Percentiles rank a stretch among this genome's conserved stretches.
Evolutionary conservation across 768 basidiomycete species (phyloP).

Genomic region (Leccinum subtestaceum): DNA sequence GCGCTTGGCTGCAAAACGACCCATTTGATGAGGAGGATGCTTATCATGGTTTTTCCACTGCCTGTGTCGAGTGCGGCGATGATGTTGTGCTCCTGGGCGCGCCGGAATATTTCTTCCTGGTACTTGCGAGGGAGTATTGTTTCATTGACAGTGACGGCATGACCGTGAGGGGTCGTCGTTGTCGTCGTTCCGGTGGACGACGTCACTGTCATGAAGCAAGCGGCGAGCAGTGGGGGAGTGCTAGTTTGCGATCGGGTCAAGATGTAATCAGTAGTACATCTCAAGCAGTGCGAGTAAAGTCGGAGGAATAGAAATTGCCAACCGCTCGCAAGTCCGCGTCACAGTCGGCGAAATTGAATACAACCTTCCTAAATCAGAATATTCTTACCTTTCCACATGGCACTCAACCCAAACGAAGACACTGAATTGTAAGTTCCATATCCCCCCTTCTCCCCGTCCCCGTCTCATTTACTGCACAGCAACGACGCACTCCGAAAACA

Average conservation of each 20-base stretch:
- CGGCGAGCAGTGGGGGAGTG: slow-evolving; percentile 5
- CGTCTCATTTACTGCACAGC: slow-evolving; percentile 40
- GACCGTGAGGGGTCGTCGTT: slow-evolving; percentile 25
- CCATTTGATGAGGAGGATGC: slow-evolving; percentile 71
- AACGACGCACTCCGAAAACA: slow-evolving; percentile 92
- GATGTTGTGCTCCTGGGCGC: slow-evolving; percentile 50
- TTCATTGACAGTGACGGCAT: slow-evolving; percentile 33
- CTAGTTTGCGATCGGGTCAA: slow-evolving; percentile 9
- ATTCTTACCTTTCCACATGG: slow-evolving; percentile 36
- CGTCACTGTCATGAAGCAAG: slow-evolving; percentile 27
- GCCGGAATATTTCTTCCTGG: slow-evolving; percentile 54
- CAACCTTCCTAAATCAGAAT: slow-evolving; percentile 30
- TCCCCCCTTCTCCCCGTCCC: background rate
- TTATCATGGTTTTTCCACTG: slow-evolving; percentile 61
- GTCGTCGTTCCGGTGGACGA: slow-evolving; percentile 17
- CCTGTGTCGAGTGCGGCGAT: slow-evolving; percentile 61
- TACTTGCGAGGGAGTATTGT: slow-evolving; percentile 47
- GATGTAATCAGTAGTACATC: slow-evolving; percentile 26
- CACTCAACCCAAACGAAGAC: slow-evolving; percentile 84
- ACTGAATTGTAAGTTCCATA: slow-evolving; percentile 81
- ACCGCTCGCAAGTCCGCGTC: slow-evolving; percentile 27
- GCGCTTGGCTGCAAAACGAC: slow-evolving; percentile 50
- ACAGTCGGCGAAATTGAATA: slow-evolving; percentile 18
- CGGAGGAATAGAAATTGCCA: slow-evolving; percentile 9
- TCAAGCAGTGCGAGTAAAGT: slow-evolving; percentile 2